Percentiles rank a stretch among this genome's conserved stretches.
Evolutionary conservation across 805 yeast species (phyloP).

Genomic region (Saccharomycopsis selenospora): DNA sequence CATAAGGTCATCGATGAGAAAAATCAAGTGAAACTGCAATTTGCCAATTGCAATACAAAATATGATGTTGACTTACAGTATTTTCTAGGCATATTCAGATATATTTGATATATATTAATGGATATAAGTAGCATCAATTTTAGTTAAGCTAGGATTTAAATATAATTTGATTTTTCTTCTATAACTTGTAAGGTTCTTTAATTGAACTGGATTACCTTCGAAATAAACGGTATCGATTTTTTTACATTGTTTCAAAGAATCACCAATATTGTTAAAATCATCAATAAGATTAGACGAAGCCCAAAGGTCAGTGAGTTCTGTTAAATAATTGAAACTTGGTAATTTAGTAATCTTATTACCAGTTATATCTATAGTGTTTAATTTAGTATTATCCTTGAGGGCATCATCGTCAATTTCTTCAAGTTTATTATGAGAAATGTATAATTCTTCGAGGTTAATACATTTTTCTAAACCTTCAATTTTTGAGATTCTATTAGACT

Average conservation of each 20-base stretch:
- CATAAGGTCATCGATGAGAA: too few species aligned
- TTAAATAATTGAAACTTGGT: conserved; percentile 58
- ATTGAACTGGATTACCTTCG: conserved; percentile 87
- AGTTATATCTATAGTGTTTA: conserved; percentile 74
- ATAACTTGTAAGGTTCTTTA: conserved; percentile 65
- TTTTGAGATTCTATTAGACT: conserved; percentile 71
- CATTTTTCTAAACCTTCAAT: conserved; percentile 76
- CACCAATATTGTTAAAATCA: conserved; percentile 59
- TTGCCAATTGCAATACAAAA: too few species aligned
- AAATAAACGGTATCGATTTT: conserved; percentile 82
- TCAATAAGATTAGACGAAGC: conserved; percentile 71
- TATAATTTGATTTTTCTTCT: conserved; percentile 73
- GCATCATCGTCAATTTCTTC: conserved; percentile 56
- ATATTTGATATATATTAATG: too few species aligned
- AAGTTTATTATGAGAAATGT: conserved; percentile 80
- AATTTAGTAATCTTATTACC: conserved; percentile 59
- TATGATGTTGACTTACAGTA: too few species aligned
- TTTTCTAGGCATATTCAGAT: too few species aligned
- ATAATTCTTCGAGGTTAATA: conserved; percentile 72
- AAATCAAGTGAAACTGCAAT: too few species aligned
- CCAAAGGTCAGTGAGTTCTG: conserved; percentile 86
- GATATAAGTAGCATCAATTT: conserved; percentile 87
- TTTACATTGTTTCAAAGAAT: conserved; percentile 54
- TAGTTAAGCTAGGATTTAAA: conserved; percentile 61
- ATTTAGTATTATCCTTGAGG: conserved; percentile 58